Evolutionary conservation across 1,284 basidiomycete species (phyloP).

Genomic region (Ceratobasidium sp.): DNA sequence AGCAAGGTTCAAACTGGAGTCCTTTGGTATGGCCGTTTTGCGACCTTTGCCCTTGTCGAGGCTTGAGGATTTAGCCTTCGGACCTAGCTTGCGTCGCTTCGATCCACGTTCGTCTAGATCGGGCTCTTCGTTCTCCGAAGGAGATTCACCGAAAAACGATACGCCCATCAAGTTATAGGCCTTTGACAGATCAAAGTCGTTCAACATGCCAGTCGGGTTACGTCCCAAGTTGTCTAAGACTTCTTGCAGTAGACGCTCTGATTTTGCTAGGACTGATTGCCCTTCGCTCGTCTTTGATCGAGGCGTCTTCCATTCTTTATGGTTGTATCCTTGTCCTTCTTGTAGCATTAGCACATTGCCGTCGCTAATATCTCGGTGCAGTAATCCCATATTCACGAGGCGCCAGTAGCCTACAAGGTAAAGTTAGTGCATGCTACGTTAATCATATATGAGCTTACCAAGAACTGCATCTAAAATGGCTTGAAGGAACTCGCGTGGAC

Average conservation of each 20-base stretch:
- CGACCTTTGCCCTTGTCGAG: no score
- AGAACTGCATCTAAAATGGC: slow-evolving; percentile 29
- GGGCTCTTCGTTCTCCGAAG: background rate
- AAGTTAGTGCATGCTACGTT: background rate
- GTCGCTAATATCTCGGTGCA: slow-evolving; percentile 38
- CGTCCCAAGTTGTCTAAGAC: background rate
- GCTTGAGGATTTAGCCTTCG: background rate
- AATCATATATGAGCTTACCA: slow-evolving; percentile 3
- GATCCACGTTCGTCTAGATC: background rate
- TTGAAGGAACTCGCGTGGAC: background rate
- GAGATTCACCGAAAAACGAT: background rate
- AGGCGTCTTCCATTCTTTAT: background rate
- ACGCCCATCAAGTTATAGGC: background rate
- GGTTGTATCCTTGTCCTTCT: background rate
- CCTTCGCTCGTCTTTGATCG: background rate
- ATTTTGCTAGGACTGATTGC: background rate
- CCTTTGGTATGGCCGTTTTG: no score
- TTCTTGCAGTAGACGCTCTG: background rate
- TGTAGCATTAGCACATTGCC: slow-evolving; percentile 35
- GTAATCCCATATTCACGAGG: background rate
- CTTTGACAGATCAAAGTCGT: background rate
- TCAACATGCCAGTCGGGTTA: slow-evolving; percentile 22
- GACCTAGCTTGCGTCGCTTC: background rate
- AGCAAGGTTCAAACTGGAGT: background rate
- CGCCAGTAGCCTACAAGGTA: slow-evolving; percentile 30